Base-by-base conservation (phyloP, 257 asterid genomes). In the Petrea volubilis region DNA sequence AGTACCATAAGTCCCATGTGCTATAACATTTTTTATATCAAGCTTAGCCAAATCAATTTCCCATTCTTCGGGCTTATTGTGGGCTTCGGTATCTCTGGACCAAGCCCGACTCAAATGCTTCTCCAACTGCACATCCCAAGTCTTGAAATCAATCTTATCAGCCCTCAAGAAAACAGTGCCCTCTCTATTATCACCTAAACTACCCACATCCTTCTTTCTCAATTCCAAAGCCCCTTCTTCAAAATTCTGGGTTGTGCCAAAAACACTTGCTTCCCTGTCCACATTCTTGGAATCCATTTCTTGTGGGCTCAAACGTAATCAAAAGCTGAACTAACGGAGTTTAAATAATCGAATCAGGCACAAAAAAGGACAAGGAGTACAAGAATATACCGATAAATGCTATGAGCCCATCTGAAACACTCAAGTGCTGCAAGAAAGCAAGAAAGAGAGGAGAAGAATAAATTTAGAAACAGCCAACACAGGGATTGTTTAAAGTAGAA, bases 1-100 rank as follows among this genome's bases (percentile, higher is more conserved):
- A 10, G 90, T 82, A 5, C 93, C 93, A 60, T 87, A 84, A 2
- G 93, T 87, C 14, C 93, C 93, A 82, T 87, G 84, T 72, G 93
- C 85, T 7, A 84, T 80, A 14, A 77, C 88, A 70, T 80, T 80
- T 33, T 71, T 83, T 31, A 84, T 87, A 15, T 82, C 93, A 74
- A 84, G 78, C 76, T 74, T 79, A 25, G 79, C 70, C 70, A 82
- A 71, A 52, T 87, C 90, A 64, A 87, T 87, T 29, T 80, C 90
- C 90, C 93, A 87, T 7, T 74, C 89, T 64, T 82, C 83, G 64
- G 80, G 75, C 75, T 70, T 61, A 13, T 1, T 17, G 14, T 25
- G 73, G 68, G 70, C 51, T 27, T 80, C 85, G 4, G 60, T 57
- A 7, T 74, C 76, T 28, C 23, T 69, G 0, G 77, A 59, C 90